These are phyloP conservation scores for Penicillium chermesinum DNA, from an alignment of 495 filamentous ascomycete species.

Conservation along the genomic window DNA sequence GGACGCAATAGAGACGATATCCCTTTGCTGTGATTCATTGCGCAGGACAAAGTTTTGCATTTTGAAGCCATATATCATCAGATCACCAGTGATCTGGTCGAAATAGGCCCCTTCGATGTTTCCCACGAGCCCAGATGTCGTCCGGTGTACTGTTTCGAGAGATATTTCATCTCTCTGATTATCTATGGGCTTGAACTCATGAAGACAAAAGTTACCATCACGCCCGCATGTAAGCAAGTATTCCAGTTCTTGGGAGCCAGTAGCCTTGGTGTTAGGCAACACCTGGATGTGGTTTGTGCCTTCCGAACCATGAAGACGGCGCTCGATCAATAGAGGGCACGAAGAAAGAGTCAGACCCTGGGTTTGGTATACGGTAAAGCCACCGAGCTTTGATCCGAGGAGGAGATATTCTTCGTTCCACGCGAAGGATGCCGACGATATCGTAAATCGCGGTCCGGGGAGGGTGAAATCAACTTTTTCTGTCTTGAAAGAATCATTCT, in stretches of 20 bases:
- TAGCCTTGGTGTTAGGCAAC: conserved; percentile 18
- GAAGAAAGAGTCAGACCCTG: conserved; percentile 10
- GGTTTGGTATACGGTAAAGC: conserved; percentile 49
- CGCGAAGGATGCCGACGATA: conserved; percentile 34
- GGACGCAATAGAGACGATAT: conserved; percentile 67
- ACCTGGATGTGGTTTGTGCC: conserved; percentile 61
- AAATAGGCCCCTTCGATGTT: conserved; percentile 67
- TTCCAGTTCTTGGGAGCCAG: conserved; percentile 8
- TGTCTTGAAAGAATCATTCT: conserved; percentile 11
- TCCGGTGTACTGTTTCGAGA: conserved; percentile 46
- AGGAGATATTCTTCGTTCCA: conserved; percentile 45
- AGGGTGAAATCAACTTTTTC: conserved; percentile 22
- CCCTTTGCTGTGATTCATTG: conserved; percentile 61
- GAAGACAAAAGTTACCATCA: conserved; percentile 67
- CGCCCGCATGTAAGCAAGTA: conserved; percentile 61
- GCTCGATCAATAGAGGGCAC: conserved; percentile 20
- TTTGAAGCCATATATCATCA: conserved; percentile 76
- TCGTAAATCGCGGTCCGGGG: conserved; percentile 28
- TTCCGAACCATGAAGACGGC: conserved; percentile 53
- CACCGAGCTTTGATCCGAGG: conserved; percentile 64
- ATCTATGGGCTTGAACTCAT: conserved; percentile 19
- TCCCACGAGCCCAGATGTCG: conserved; percentile 56
- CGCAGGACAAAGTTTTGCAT: conserved; percentile 73
- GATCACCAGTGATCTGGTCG: conserved; percentile 34
- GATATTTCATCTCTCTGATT: conserved; percentile 8